phyloP scores from a whole-genome alignment of 75 land plant genomes.

The Pseudotsuga menziesii region DNA sequence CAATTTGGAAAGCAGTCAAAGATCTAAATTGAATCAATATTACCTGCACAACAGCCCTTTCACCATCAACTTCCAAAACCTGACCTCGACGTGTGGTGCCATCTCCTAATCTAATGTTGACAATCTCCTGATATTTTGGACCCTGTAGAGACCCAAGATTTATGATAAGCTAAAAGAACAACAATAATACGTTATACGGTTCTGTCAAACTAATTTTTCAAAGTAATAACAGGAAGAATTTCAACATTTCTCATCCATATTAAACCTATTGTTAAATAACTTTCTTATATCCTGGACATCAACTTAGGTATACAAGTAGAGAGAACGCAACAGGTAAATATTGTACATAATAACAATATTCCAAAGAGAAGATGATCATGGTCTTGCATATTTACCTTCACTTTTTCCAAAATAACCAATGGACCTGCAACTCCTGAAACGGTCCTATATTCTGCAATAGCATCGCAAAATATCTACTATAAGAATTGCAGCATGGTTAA shows the following conservation, averaged over 20 bases:
- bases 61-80: conserved; percentile 98
- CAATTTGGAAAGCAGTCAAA: background rate
- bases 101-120: conserved; percentile 92
- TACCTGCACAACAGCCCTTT: conserved; percentile 94
- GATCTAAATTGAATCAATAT: background rate
- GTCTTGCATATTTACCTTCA: conserved; percentile 56
- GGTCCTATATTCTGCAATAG: conserved; percentile 85
- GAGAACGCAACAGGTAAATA: background rate
- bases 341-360: background rate
- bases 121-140: conserved; percentile 96
- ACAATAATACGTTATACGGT: background rate
- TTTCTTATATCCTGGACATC: too few relatives aligned
- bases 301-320: background rate
- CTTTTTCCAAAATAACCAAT: conserved; percentile 94
- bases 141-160: conserved; percentile 44
- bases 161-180: background rate
- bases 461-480: background rate
- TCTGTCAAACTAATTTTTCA: background rate
- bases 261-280: too few relatives aligned
- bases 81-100: conserved; percentile 92
- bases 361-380: background rate
- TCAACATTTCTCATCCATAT: too few relatives aligned
- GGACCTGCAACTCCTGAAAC: conserved; percentile 99
- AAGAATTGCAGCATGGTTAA: background rate
- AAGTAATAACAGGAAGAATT: background rate